Conservation (phyloP, 225 moss, liverwort and hornwort species). For the Physcomitrellopsis africana region DNA sequence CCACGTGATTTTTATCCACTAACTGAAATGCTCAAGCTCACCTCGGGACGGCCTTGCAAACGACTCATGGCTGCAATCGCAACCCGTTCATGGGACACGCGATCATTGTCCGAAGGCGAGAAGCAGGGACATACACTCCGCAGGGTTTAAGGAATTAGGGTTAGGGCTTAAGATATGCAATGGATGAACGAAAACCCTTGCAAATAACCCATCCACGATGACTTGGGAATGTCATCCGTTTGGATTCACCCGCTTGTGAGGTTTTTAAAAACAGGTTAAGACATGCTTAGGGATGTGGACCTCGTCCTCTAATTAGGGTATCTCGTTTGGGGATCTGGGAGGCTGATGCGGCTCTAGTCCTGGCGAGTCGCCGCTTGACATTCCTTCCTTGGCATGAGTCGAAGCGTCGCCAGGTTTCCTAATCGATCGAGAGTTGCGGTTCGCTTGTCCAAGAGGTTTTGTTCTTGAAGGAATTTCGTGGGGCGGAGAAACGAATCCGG, state of each 20-base stretch:
- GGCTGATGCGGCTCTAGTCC: slow-evolving; percentile 46
- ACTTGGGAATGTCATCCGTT: neutral
- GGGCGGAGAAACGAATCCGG: neutral
- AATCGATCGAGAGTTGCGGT: slow-evolving; percentile 16
- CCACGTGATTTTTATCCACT: neutral
- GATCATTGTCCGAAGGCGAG: neutral
- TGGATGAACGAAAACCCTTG: neutral
- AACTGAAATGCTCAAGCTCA: neutral
- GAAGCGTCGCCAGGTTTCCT: slow-evolving; percentile 29
- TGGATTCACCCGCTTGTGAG: neutral
- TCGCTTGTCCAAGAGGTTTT: too few species aligned
- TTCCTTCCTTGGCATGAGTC: slow-evolving; percentile 26
- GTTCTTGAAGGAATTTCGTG: neutral
- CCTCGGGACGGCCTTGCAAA: slow-evolving; percentile 73
- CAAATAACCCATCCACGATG: neutral
- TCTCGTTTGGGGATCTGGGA: slow-evolving; percentile 36
- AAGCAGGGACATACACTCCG: neutral
- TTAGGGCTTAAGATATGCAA: slow-evolving; percentile 30
- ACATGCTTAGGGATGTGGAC: neutral
- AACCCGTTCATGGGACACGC: slow-evolving; percentile 14
- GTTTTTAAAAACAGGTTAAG: too few species aligned
- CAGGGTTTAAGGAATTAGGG: slow-evolving; percentile 48
- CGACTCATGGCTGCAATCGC: slow-evolving; percentile 59
- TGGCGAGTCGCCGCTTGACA: slow-evolving; percentile 25
- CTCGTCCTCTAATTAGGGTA: neutral